Evolutionary conservation across 78 protist genomes (phyloP).

Genomic region (Dictyostelium brefeldianum): DNA sequence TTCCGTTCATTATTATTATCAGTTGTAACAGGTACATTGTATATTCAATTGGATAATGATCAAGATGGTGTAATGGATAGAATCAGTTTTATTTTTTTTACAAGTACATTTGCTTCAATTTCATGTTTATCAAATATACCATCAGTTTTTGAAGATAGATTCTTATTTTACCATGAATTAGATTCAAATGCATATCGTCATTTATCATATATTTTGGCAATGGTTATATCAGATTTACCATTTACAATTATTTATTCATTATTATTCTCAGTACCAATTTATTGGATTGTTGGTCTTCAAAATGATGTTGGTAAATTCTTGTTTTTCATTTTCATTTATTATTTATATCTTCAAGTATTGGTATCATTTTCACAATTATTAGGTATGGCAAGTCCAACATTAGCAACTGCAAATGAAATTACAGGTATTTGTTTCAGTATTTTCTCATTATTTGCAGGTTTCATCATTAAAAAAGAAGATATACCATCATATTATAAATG

Average conservation of each 20-base stretch:
- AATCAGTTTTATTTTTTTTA: conserved; percentile 66
- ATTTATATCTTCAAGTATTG: conserved; percentile 47
- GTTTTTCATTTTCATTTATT: conserved; percentile 27
- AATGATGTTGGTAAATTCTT: conserved; percentile 3
- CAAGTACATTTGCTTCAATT: conserved; percentile 47
- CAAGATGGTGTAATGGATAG: conserved; percentile 58
- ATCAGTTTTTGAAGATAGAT: conserved; percentile 69
- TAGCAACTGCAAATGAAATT: conserved; percentile 61
- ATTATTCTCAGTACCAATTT: conserved; percentile 43
- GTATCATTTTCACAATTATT: conserved; percentile 41
- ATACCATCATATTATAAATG: conserved; percentile 49
- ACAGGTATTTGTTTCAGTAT: conserved; percentile 55
- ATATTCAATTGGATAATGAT: conserved; percentile 23
- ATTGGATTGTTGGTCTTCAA: conserved; percentile 61
- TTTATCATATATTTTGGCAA: conserved; percentile 10
- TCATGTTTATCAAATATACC: conserved; percentile 61
- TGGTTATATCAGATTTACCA: conserved; percentile 60
- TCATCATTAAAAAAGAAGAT: conserved; percentile 28
- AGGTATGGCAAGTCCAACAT: conserved; percentile 29
- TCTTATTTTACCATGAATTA: conserved; percentile 53
- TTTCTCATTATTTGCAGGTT: conserved; percentile 65
- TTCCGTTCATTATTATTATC: conserved; percentile 42
- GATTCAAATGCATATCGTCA: conserved; percentile 64
- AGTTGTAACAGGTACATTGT: conserved; percentile 61
- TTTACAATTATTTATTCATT: conserved; percentile 36